phyloP scores from a whole-genome alignment of 2,329 filamentous ascomycete species.

The Epichloe elymi region DNA sequence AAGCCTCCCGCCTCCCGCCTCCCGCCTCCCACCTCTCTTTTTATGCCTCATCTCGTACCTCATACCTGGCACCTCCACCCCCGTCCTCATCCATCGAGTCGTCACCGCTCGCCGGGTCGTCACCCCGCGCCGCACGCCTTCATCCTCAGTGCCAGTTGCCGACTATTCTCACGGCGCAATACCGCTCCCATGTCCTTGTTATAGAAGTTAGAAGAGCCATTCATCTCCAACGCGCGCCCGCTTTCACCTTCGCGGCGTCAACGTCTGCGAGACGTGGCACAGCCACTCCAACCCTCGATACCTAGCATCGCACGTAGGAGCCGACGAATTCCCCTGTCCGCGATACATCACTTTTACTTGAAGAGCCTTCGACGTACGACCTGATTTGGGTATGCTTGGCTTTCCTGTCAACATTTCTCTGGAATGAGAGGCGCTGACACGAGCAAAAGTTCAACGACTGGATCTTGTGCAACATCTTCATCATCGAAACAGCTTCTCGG shows the following conservation, averaged over 20 bases:
- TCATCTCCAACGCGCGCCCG: conserved; percentile 4
- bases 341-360: not conserved
- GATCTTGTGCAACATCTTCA: not conserved
- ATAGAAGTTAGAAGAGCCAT: conserved; percentile 25
- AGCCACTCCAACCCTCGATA: not conserved
- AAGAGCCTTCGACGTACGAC: not conserved
- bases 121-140: not conserved
- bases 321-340: not conserved
- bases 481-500: not conserved
- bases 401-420: not conserved
- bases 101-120: not conserved
- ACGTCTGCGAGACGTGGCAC: not conserved
- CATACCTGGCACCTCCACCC: not conserved
- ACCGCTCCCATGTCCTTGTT: conserved; percentile 20
- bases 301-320: not conserved
- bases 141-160: not conserved
- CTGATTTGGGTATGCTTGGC: not conserved
- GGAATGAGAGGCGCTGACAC: not conserved
- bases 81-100: not conserved
- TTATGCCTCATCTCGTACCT: too few species aligned
- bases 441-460: not conserved
- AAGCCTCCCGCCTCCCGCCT: too few species aligned
- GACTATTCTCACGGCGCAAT: not conserved
- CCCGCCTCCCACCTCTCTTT: too few species aligned
- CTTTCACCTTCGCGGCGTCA: conserved; percentile 7